These are phyloP conservation scores for Phyllosticta citribraziliensis DNA, from an alignment of 2,329 filamentous ascomycete genomes.

Conservation along the genomic window DNA sequence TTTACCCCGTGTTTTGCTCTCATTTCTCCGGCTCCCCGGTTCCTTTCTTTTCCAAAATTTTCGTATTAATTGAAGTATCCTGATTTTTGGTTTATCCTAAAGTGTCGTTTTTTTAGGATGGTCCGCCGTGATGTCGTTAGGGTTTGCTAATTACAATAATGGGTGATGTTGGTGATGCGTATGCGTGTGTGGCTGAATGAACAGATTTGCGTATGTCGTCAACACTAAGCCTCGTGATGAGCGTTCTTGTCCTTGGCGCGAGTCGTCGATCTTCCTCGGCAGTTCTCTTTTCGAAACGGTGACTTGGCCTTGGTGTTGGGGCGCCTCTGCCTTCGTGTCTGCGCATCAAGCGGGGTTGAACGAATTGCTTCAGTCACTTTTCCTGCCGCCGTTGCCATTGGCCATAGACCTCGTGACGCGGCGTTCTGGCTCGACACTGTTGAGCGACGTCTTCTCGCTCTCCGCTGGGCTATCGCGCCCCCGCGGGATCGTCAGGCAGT, in stretches of 20 bases:
- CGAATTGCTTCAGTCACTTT: background rate
- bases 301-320: background rate
- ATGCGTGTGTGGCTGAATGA: background rate
- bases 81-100: background rate
- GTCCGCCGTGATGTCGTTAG: background rate
- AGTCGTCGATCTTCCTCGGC: too few species aligned
- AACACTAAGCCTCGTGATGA: background rate
- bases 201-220: background rate
- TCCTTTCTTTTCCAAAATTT: background rate
- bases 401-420: constrained; percentile 6
- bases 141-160: background rate
- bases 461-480: constrained; percentile 21
- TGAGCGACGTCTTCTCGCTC: constrained; percentile 3
- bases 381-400: constrained; percentile 4
- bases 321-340: background rate
- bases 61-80: background rate
- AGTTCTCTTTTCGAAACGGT: too few species aligned
- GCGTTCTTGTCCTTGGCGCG: background rate
- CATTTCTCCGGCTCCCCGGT: background rate
- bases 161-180: background rate
- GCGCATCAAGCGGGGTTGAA: background rate
- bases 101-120: background rate
- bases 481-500: constrained; percentile 70
- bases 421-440: background rate
- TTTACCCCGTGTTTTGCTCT: too few species aligned